A percentile compares a stretch with the other conserved stretches of the same genome.
phyloP scores from a whole-genome alignment of 768 basidiomycete species.

The Psilocybe subaeruginosa region DNA sequence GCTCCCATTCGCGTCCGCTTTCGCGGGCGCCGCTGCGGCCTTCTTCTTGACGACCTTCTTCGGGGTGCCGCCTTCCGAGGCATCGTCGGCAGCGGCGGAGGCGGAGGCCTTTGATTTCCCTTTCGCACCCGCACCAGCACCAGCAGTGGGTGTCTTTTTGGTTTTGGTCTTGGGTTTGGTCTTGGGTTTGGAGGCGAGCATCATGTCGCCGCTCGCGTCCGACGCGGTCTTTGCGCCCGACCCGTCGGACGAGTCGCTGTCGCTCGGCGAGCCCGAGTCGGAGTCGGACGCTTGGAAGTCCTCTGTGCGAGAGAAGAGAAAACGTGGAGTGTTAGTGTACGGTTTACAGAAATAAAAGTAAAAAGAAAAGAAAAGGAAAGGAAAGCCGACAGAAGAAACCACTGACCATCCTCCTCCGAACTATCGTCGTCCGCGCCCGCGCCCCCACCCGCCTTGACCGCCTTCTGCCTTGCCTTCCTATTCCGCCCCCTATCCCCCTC shows the following conservation, averaged over 20 bases:
- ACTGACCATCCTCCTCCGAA: constrained; percentile 69
- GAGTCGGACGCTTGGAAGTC: constrained; percentile 89
- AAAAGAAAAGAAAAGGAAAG: too few relatives aligned
- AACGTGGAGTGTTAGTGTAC: not conserved
- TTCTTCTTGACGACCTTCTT: constrained; percentile 21
- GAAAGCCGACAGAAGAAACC: not conserved
- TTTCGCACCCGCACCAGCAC: constrained; percentile 21
- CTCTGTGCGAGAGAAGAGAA: constrained; percentile 46
- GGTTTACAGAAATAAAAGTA: not conserved
- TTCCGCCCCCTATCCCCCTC: constrained; percentile 42
- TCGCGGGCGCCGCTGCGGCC: constrained; percentile 6
- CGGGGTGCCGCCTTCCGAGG: constrained; percentile 8
- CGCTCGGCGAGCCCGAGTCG: constrained; percentile 88
- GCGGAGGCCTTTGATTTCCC: constrained; percentile 23
- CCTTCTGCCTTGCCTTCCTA: constrained; percentile 39
- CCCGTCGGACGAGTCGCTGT: constrained; percentile 58
- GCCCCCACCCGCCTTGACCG: constrained; percentile 28
- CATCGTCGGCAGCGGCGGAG: constrained; percentile 9
- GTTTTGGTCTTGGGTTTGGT: constrained; percentile 31
- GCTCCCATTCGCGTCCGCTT: constrained; percentile 18
- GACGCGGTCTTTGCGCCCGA: constrained; percentile 82
- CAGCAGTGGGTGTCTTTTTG: too few relatives aligned
- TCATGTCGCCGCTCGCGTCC: constrained; percentile 81
- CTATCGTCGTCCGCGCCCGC: constrained; percentile 70
- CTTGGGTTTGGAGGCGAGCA: constrained; percentile 51